These are phyloP conservation scores for Cyphellophora attinorum DNA, from an alignment of 2,329 filamentous ascomycete genomes.

Conservation along the genomic window DNA sequence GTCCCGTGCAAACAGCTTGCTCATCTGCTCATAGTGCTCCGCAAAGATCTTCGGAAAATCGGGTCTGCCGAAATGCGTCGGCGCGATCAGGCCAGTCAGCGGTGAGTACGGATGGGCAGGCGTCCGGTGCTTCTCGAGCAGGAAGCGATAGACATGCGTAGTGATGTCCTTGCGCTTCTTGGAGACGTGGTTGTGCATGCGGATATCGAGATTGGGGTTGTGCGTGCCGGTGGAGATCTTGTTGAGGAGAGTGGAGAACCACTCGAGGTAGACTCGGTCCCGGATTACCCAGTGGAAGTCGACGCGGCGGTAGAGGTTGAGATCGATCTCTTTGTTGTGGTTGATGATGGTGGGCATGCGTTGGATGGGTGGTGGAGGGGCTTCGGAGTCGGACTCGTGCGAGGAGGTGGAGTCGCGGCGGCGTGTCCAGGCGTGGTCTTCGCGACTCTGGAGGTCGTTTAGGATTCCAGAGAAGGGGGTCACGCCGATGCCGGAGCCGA, in stretches of 20 bases:
- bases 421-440: slow-evolving; percentile 7
- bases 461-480: slow-evolving; percentile 50
- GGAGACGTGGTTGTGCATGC: slow-evolving; percentile 48
- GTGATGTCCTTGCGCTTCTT: slow-evolving; percentile 45
- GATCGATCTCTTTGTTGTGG: slow-evolving; percentile 3
- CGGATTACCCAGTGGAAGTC: slow-evolving; percentile 55
- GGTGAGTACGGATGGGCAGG: slow-evolving; percentile 38
- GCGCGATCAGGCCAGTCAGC: slow-evolving; percentile 32
- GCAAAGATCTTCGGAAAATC: slow-evolving; percentile 46
- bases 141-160: slow-evolving; percentile 46
- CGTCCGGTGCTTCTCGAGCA: slow-evolving; percentile 48
- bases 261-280: slow-evolving; percentile 46
- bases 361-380: neutral
- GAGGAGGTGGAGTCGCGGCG: slow-evolving; percentile 6
- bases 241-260: slow-evolving; percentile 41
- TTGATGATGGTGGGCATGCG: neutral
- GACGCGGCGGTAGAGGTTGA: slow-evolving; percentile 35
- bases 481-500: slow-evolving; percentile 49
- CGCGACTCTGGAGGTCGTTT: slow-evolving; percentile 38
- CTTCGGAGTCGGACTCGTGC: slow-evolving; percentile 1
- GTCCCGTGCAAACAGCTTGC: slow-evolving; percentile 21
- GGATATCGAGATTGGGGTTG: slow-evolving; percentile 39
- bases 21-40: slow-evolving; percentile 45
- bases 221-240: slow-evolving; percentile 27
- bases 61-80: slow-evolving; percentile 46